Conservation (phyloP, 2,329 filamentous ascomycete genomes). For the Phaeosphaeriaceae sp. region DNA sequence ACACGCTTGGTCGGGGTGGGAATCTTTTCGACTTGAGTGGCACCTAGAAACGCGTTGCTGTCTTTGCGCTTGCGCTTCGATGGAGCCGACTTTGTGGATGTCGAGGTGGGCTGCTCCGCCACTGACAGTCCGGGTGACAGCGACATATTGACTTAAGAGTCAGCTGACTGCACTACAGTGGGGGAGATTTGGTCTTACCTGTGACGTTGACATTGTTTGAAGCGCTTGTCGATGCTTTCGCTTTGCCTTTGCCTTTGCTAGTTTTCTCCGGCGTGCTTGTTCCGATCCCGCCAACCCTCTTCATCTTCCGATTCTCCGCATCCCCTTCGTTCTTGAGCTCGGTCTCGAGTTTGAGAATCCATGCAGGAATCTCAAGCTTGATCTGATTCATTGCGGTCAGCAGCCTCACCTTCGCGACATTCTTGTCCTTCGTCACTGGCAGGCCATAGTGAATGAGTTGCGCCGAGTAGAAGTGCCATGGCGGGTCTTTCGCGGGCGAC, state of each 20-base stretch:
- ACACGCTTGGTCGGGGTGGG: conserved; percentile 3
- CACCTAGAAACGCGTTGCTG: conserved; percentile 2
- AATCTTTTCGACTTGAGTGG: conserved; percentile 5
- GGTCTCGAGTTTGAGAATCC: conserved; percentile 60
- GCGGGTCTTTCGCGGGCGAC: conserved; percentile 55
- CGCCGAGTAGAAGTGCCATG: conserved; percentile 69
- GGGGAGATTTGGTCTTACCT: conserved; percentile 4
- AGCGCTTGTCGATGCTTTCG: neutral
- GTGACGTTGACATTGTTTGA: conserved; percentile 18
- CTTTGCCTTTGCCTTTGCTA: neutral
- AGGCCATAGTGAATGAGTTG: conserved; percentile 71
- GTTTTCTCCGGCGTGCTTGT: neutral
- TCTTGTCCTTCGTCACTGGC: conserved; percentile 64
- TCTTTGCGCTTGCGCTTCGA: conserved; percentile 12
- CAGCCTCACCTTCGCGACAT: conserved; percentile 65
- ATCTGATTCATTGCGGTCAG: conserved; percentile 63
- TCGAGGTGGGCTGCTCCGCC: neutral
- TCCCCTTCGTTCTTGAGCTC: conserved; percentile 67
- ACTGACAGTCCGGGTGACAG: conserved; percentile 1
- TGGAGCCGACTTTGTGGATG: conserved; percentile 1
- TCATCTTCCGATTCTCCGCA: conserved; percentile 60
- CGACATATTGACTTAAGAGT: conserved; percentile 11
- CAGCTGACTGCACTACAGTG: neutral
- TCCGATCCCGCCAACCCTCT: conserved; percentile 23
- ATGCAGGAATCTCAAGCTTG: conserved; percentile 58